These are phyloP conservation scores for Candida germanica DNA, from an alignment of 805 yeast species.

Conservation along the genomic window DNA sequence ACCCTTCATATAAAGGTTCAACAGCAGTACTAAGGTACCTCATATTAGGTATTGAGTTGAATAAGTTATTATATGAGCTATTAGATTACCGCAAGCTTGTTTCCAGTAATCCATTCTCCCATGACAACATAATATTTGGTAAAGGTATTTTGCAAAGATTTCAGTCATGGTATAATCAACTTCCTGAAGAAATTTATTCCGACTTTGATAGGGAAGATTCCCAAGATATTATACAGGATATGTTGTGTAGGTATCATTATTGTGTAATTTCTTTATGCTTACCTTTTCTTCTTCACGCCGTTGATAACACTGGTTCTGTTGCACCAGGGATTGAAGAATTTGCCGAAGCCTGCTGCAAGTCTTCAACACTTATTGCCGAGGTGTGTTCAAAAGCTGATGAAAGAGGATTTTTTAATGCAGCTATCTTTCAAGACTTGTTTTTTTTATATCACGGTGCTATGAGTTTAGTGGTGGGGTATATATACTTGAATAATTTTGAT, in stretches of 20 bases:
- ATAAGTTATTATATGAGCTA: neutral
- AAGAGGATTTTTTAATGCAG: conserved; percentile 1
- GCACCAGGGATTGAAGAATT: neutral
- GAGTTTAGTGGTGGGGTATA: conserved; percentile 5
- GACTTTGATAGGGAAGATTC: neutral
- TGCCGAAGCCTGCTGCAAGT: neutral
- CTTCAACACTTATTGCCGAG: neutral
- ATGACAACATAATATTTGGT: neutral
- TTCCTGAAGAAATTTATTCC: neutral
- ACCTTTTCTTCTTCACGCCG: conserved; percentile 3
- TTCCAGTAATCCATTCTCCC: neutral
- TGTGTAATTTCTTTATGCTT: conserved; percentile 6
- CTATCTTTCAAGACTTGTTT: conserved; percentile 5
- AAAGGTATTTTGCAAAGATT: neutral
- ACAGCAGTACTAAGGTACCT: no score
- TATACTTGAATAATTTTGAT: neutral
- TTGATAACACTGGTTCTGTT: no score
- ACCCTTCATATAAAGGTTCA: conserved; percentile 1
- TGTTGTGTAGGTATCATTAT: conserved; percentile 5
- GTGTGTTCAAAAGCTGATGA: neutral
- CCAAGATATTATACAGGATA: neutral
- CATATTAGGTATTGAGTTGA: neutral
- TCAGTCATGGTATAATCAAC: neutral
- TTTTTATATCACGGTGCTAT: conserved; percentile 7
- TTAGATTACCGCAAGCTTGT: neutral